phyloP scores from a whole-genome alignment of 805 yeast genomes.

The Cyberlindnera euphorbiiphila region DNA sequence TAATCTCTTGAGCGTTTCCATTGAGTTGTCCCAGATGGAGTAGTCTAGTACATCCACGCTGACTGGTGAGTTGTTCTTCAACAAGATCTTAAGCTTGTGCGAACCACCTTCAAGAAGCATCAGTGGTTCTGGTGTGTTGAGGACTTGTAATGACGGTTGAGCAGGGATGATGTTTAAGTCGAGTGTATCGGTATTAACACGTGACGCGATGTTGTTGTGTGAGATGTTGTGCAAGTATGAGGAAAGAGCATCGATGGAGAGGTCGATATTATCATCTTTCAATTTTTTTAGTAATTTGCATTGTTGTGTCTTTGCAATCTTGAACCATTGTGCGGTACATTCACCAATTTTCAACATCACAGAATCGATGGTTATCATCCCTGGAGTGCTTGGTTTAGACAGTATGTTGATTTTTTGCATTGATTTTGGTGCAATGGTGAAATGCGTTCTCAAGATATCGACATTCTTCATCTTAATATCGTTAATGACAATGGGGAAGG shows the following conservation, averaged over 20 bases:
- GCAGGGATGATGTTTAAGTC: conserved; percentile 34
- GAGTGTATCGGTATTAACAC: conserved; percentile 29
- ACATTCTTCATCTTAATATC: conserved; percentile 39
- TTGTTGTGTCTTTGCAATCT: conserved; percentile 34
- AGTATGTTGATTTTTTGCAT: conserved; percentile 38
- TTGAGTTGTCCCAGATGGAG: conserved; percentile 68
- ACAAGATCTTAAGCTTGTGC: conserved; percentile 42
- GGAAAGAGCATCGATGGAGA: conserved; percentile 3
- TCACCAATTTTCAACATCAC: conserved; percentile 47
- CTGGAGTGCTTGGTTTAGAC: conserved; percentile 46
- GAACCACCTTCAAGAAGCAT: conserved; percentile 81
- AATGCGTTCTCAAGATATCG: conserved; percentile 29
- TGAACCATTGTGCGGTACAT: conserved; percentile 45
- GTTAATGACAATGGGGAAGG: conserved; percentile 62
- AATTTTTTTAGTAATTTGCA: conserved; percentile 25
- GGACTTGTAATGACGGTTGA: conserved; percentile 60
- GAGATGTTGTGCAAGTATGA: conserved; percentile 17
- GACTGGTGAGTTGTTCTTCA: conserved; percentile 58
- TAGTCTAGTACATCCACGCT: conserved; percentile 55
- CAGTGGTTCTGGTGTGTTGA: conserved; percentile 48
- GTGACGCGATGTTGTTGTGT: conserved; percentile 12
- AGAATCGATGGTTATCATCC: conserved; percentile 47
- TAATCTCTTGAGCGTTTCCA: conserved; percentile 56
- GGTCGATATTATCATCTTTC: conserved; percentile 18
- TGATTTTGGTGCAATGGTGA: conserved; percentile 37